Base-by-base conservation (phyloP, 768 basidiomycete species). In the Boletus reticulatus region DNA sequence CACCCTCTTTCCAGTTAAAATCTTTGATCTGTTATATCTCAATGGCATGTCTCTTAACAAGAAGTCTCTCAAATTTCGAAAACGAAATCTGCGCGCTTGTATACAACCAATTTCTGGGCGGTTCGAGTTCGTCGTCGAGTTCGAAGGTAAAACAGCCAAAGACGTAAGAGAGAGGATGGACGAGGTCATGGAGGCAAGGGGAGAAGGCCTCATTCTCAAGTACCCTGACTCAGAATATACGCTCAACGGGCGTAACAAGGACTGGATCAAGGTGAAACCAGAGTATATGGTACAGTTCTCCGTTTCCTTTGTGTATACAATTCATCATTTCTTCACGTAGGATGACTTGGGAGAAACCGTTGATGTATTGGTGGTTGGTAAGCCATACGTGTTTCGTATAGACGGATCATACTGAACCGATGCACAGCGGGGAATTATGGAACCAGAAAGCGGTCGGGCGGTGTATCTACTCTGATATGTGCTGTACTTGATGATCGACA, bases 211-310 rank as follows among this genome's bases (percentile, higher is more conserved):
- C 13, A 89, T 98, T 9, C 80, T 98, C 56, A 99, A 99, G 70
- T 88, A 94, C 61, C 87, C 87, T 0, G 73, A 81, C 22, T 83
- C 89, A 0, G 80, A 85, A 57, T 99, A 99, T 70, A 78, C 84
- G 13, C 75, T 97, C 42, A 94, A 95, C 62, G 93, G 91, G 1
- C 79, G 97, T 55, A 92, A 89, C 62, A 82, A 85, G 69, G 88
- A 92, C 63, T 99, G 97, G 96, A 84, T 96, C 65, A 99, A 99
- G 76, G 88, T 94, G 22, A 92, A 92, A 64, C 89, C 89, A 1
- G 91, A 93, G 68, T 94, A 92, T 60, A 89, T 91, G 85, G 90
- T 89, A 60, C 49, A 74, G 67, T 24, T 12, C 2, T 17, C 7
- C 24, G 2, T 4, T 41, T 10, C 5, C 2, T 31, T 36, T 22